These are phyloP conservation scores for Pichia pseudocactophila DNA, from an alignment of 805 yeast species.

Conservation along the genomic window DNA sequence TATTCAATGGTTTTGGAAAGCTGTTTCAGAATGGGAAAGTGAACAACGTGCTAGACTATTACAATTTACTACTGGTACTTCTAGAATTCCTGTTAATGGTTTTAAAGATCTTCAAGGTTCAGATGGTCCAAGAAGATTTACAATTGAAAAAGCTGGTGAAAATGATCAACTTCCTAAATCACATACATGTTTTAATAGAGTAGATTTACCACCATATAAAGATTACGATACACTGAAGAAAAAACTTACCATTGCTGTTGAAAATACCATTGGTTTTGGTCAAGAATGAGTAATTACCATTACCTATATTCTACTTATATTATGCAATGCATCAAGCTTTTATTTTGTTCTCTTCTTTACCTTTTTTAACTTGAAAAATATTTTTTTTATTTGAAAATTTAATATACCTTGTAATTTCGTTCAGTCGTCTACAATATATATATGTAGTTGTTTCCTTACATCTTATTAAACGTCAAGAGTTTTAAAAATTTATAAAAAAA, in stretches of 20 bases:
- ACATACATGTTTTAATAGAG: conserved; percentile 98
- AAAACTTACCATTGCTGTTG: conserved; percentile 92
- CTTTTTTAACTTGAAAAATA: background rate
- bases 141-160: conserved; percentile 98
- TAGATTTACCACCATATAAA: conserved; percentile 89
- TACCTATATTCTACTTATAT: background rate
- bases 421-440: no score
- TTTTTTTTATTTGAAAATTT: no score
- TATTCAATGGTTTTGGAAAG: conserved; percentile 98
- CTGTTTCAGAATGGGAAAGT: conserved; percentile 87
- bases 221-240: conserved; percentile 79
- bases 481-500: conserved; percentile 7
- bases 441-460: no score
- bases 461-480: no score
- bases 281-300: conserved; percentile 63
- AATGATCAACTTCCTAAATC: conserved; percentile 88
- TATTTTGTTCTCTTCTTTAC: no score
- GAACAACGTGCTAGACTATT: conserved; percentile 93
- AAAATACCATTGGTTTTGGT: conserved; percentile 98
- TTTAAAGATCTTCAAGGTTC: conserved; percentile 98
- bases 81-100: conserved; percentile 98
- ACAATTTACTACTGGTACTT: conserved; percentile 98
- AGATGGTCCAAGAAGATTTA: conserved; percentile 98
- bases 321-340: no score
- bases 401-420: no score